Percentiles rank a stretch among this genome's conserved stretches.
These are phyloP conservation scores for Russula earlei DNA, from an alignment of 768 basidiomycete species.

Conservation along the genomic window DNA sequence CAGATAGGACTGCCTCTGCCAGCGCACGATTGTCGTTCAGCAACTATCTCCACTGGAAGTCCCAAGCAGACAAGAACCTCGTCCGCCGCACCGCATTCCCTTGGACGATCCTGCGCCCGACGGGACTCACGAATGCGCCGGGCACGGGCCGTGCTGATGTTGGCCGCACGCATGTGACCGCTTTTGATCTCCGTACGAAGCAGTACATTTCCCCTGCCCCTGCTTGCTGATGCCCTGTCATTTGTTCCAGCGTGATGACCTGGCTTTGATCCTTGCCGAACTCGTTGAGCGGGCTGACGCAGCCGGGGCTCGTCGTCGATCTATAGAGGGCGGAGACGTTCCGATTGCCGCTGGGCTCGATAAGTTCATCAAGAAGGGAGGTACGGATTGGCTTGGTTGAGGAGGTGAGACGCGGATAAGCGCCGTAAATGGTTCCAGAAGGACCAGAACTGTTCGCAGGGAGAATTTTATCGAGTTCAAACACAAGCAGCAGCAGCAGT, in stretches of 20 bases:
- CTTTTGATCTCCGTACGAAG: slow-evolving; percentile 39
- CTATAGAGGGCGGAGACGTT: slow-evolving; percentile 47
- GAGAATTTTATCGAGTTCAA: no score
- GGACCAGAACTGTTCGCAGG: no score
- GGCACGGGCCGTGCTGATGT: slow-evolving; percentile 43
- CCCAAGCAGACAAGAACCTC: slow-evolving; percentile 35
- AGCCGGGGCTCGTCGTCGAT: slow-evolving; percentile 47
- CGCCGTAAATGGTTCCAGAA: no score
- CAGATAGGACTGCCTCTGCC: slow-evolving; percentile 36
- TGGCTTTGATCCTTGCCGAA: slow-evolving; percentile 39
- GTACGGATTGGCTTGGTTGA: slow-evolving; percentile 27
- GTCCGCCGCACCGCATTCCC: slow-evolving; percentile 41
- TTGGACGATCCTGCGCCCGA: slow-evolving; percentile 63
- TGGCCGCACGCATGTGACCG: slow-evolving; percentile 43
- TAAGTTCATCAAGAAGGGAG: slow-evolving; percentile 40
- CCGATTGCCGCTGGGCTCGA: slow-evolving; percentile 40
- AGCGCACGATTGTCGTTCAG: slow-evolving; percentile 37
- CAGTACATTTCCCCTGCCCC: neutral
- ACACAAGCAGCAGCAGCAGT: no score
- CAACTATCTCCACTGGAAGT: slow-evolving; percentile 34
- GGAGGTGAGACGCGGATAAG: no score
- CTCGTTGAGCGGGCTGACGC: slow-evolving; percentile 44
- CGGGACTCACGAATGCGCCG: slow-evolving; percentile 39
- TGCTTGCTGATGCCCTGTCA: neutral
- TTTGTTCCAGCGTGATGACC: slow-evolving; percentile 43